These are phyloP conservation scores for Helianthus tuberosus DNA, from an alignment of 129 eudicot genomes.

Conservation along the genomic window DNA sequence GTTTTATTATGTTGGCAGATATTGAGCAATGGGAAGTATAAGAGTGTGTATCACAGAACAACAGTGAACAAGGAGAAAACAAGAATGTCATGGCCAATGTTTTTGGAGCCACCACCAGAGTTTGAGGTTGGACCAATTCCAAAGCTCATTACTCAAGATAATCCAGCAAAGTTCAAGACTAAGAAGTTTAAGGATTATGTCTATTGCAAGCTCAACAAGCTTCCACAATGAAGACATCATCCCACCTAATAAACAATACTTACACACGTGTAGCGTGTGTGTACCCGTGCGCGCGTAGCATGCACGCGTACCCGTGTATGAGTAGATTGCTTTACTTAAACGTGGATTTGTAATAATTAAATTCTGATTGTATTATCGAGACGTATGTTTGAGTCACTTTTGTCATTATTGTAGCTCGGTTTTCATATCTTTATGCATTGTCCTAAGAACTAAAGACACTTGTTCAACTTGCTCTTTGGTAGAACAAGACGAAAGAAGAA, in stretches of 20 bases:
- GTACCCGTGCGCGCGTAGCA: not conserved
- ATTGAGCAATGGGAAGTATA: constrained; percentile 69
- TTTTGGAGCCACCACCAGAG: constrained; percentile 80
- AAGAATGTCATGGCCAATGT: constrained; percentile 91
- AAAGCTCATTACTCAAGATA: constrained; percentile 43
- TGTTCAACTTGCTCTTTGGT: constrained; percentile 79
- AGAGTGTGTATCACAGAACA: constrained; percentile 77
- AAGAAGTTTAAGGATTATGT: constrained; percentile 53
- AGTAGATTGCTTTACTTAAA: not conserved
- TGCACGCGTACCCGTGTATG: not conserved
- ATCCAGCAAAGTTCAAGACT: constrained; percentile 35
- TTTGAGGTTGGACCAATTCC: constrained; percentile 63
- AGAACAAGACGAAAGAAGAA: constrained; percentile 81
- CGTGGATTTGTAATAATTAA: not conserved
- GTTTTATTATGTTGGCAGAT: not conserved
- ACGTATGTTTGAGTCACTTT: not conserved
- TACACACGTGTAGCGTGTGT: not conserved
- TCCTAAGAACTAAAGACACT: constrained; percentile 68
- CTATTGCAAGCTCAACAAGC: constrained; percentile 60
- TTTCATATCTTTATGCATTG: constrained; percentile 71
- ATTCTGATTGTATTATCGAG: not conserved
- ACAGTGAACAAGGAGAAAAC: constrained; percentile 72
- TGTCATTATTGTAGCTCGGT: constrained; percentile 16
- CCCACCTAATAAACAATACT: not conserved
- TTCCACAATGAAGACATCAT: constrained; percentile 40